Percentiles rank a stretch among this genome's conserved stretches.
Conservation (phyloP, 768 basidiomycete genomes). For the Trichaptum fuscoviolaceum region DNA sequence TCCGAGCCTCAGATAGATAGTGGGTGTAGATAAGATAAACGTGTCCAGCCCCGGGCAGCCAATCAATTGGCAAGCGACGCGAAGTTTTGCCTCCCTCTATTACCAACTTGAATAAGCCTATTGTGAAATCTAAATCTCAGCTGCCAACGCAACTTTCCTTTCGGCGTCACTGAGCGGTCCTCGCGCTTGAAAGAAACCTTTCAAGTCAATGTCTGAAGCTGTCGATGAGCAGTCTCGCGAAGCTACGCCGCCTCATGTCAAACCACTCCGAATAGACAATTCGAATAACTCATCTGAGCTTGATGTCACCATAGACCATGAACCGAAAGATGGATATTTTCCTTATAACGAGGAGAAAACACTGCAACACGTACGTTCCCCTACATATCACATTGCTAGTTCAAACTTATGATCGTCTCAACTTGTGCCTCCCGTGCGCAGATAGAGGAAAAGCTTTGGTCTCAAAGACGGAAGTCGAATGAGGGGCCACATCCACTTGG, state of each 20-base stretch:
- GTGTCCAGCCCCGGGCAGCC: too few relatives aligned
- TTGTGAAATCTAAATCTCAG: too few relatives aligned
- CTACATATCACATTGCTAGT: slow-evolving; percentile 6
- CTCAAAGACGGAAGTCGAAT: slow-evolving; percentile 60
- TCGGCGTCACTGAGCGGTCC: too few relatives aligned
- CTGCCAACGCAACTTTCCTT: too few relatives aligned
- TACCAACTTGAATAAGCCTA: too few relatives aligned
- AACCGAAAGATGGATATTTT: slow-evolving; percentile 57
- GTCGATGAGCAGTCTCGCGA: neutral
- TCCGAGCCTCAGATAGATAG: too few relatives aligned
- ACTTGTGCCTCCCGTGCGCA: slow-evolving; percentile 21
- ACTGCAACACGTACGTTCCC: slow-evolving; percentile 57
- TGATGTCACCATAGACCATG: neutral
- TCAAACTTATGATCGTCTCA: slow-evolving; percentile 8
- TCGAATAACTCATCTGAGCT: neutral
- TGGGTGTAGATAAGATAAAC: too few relatives aligned
- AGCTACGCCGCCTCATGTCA: neutral
- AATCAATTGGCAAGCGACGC: too few relatives aligned
- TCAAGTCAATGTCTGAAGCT: neutral
- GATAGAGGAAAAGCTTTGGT: slow-evolving; percentile 73
- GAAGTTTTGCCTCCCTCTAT: too few relatives aligned
- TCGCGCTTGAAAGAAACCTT: too few relatives aligned
- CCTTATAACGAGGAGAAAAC: slow-evolving; percentile 76
- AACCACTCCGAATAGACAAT: neutral
- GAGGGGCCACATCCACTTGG: slow-evolving; percentile 35